Conservation (phyloP, 495 filamentous ascomycete species). For the Xanthoparmelia taractica region DNA sequence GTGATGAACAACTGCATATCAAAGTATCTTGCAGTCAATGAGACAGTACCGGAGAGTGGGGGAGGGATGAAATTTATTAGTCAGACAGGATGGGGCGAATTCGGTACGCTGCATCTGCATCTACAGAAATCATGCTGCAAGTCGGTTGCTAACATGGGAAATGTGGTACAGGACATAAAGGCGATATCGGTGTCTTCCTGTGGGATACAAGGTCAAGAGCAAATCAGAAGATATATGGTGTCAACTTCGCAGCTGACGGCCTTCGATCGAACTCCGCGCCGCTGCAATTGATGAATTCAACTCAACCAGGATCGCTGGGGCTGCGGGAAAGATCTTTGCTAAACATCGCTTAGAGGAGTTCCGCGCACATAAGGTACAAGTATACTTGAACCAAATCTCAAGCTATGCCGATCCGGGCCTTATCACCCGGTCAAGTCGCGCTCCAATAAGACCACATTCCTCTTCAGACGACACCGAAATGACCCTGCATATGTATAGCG, state of each 20-base stretch:
- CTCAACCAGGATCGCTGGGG: background rate
- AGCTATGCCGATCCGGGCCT: background rate
- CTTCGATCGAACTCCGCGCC: background rate
- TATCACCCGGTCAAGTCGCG: background rate
- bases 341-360: background rate
- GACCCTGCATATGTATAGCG: background rate
- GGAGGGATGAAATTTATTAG: background rate
- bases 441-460: background rate
- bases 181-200: constrained; percentile 11
- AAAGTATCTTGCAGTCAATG: background rate
- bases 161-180: background rate
- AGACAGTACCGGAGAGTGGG: background rate
- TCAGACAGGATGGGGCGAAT: constrained; percentile 4
- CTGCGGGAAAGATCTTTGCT: no score
- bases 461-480: no score
- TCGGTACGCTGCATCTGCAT: background rate
- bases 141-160: background rate
- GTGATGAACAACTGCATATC: constrained; percentile 3
- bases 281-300: background rate
- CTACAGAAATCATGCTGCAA: background rate
- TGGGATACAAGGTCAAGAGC: constrained; percentile 5
- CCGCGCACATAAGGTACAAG: background rate
- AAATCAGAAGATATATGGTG: background rate
- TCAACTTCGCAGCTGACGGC: background rate
- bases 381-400: background rate